Evolutionary conservation across 768 basidiomycete species (phyloP), one percentile per base, ranked within the genome.

Genomic region (Lepiota venenata): DNA sequence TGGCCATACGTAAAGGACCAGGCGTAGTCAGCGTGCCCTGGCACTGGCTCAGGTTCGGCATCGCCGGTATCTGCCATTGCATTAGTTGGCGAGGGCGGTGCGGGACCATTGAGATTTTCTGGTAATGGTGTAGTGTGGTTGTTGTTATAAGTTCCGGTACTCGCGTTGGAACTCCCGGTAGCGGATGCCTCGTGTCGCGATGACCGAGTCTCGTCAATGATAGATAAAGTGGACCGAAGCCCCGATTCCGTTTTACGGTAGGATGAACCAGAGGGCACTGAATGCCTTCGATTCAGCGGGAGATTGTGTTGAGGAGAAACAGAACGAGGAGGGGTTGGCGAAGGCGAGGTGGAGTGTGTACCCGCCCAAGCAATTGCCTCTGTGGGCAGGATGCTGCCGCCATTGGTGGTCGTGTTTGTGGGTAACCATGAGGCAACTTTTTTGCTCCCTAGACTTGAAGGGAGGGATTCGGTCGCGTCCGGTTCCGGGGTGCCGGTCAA

Each of bases 151-250:
- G 18, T 12, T 44, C 41, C 45, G 36, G 39, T 32, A 41, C 36
- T 40, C 25, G 6, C 38, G 18, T 6, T 36, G 37, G 32, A 11
- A 32, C 32, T 32, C 32, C 27, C 21, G 3, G 10, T 39, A 15
- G 15, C 21, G 39, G 53, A 48, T n/a, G 18, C 46, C 12, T 55
- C 53, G n/a, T 55, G 53, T 16, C 53, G 53, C 18, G 56, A 37
- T 38, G 54, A 35, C 12, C 43, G 53, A 18, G 60, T 66, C 68
- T 91, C 89, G 56, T 88, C 85, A 51, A 91, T 84, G 18, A 82
- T 78, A 27, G 86, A 68, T n/a, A 91, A 72, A n/a, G 87, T 81
- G 55, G 75, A 84, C 44, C 86, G 84, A 41, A 91, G 76, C 65
- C 88, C 89, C 32, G 85, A 83, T 56, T 81, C 78, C 3, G 80